Evolutionary conservation across 2,329 filamentous ascomycete species (phyloP), one percentile per base, ranked within the genome.

Genomic region (Pestalotiopsis sp.): DNA sequence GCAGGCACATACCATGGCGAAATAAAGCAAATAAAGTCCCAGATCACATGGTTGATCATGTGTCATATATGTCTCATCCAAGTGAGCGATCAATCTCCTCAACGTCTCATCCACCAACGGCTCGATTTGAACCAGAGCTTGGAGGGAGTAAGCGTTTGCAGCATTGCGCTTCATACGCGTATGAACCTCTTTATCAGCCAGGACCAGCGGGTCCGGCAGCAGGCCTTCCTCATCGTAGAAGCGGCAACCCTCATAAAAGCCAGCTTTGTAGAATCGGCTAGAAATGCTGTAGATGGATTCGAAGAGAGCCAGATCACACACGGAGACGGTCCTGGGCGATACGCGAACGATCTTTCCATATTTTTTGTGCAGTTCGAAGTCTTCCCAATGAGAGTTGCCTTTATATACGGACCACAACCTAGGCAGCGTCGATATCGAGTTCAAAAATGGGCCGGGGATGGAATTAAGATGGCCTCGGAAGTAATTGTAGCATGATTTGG

Each of bases 161-260:
- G 68, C 65, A 31, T 63, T 66, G 7, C 65, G 59, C 59, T 69
- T 69, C 58, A 69, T 57, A 14, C 68, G 65, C 20, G 65, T 64
- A 31, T 69, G 68, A 27, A 49, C 25, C n/a, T 41, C 40, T 38
- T 62, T 66, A 59, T 69, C 65, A 17, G 40, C 58, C 27, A 69
- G 40, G n/a, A 69, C 68, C 14, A 69, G 23, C 5, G 68, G 68
- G 20, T 69, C 68, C 1, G 68, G 68, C 17, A 69, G 31, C 49
- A 69, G 38, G 9, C 68, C 68, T 45, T 69, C 68, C 20, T 69
- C 68, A 49, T 69, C 68, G 58, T 69, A 65, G n/a, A 67, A 62
- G 20, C 64, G 59, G 13, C 60, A 49, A 17, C 57, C 36, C n/a
- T 66, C 65, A 52, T 69, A 69, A 2, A 69, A 69, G 59, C 64